Evolutionary conservation across 495 filamentous ascomycete species (phyloP), one percentile per base, ranked within the genome.

Genomic region (Neurospora tetraspora): DNA sequence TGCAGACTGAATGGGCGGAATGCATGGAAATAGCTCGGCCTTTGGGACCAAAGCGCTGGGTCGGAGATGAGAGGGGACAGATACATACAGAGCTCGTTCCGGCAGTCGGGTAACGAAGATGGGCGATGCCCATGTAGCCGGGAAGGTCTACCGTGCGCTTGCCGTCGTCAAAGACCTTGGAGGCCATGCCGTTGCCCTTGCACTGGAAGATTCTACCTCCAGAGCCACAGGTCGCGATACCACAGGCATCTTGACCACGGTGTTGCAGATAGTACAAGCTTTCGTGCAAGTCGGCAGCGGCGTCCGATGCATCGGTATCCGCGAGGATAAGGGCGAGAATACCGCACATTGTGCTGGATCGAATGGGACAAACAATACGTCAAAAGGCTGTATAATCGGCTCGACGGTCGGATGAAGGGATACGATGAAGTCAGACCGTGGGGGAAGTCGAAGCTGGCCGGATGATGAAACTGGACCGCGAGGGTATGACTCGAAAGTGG

Each of bases 111-210:
- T 97, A 98, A 73, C 94, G 86, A 74, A 98, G 84, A 81, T 98
- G 94, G 16, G 88, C 93, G 69, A 97, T 87, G 73, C 94, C 95
- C 93, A 97, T 96, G 77, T 87, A 93, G 16, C 95, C 94, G 14
- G 93, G 93, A 68, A 97, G 90, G 77, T 95, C 92, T 68, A 85
- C 82, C 23, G 94, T 86, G 68, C 91, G 87, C 68, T 90, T 88
- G 72, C 92, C 93, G 72, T 94, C 91, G 53, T 88, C 86, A 83
- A 97, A 97, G 73, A 96, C 78, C 83, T 93, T 93, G 73, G 91
- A 88, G 34, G 93, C 96, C 88, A 97, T 93, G 40, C 94, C 95
- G 80, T 95, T 95, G 70, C 94, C 92, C 83, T 97, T 98, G 81
- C 92, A 90, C 76, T 97, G 94, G 81, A 90, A 94, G 72, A 97